A percentile compares a stretch with the other conserved stretches of the same genome.
These are phyloP conservation scores for Chrysosphaeria jannelii DNA, from an alignment of 2,329 filamentous ascomycete species.

Conservation along the genomic window DNA sequence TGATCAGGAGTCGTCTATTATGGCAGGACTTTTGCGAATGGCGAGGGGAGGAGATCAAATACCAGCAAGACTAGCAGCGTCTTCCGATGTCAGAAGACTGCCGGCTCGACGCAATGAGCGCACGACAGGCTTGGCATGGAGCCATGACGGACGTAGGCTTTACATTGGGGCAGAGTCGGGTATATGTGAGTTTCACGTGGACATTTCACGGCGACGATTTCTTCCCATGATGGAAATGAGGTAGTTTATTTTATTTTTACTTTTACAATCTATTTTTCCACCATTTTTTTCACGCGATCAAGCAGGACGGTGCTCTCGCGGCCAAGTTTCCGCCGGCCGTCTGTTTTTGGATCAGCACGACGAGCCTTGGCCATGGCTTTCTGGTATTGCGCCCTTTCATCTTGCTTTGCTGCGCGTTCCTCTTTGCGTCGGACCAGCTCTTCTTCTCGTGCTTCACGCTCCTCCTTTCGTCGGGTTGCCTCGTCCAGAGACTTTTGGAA, in stretches of 20 bases:
- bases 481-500: constrained; percentile 17
- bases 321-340: constrained; percentile 35
- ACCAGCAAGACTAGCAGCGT: constrained; percentile 1
- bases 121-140: constrained; percentile 31
- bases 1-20: too few relatives aligned
- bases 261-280: constrained; percentile 13
- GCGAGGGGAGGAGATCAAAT: constrained; percentile 1
- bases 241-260: constrained; percentile 6
- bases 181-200: constrained; percentile 44
- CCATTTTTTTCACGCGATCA: constrained; percentile 46
- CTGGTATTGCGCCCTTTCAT: constrained; percentile 3
- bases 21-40: constrained; percentile 1
- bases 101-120: too few relatives aligned
- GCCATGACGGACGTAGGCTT: constrained; percentile 26
- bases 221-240: constrained; percentile 23
- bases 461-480: constrained; percentile 13
- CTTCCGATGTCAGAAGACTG: constrained; percentile 27
- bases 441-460: constrained; percentile 18
- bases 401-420: constrained; percentile 28
- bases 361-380: constrained; percentile 41
- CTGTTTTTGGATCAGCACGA: constrained; percentile 11
- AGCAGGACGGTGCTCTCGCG: constrained; percentile 51
- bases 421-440: constrained; percentile 35
- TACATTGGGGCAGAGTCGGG: constrained; percentile 38
- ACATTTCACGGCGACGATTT: constrained; percentile 27